Evolutionary conservation across 2,329 filamentous ascomycete species (phyloP).

Genomic region (Cladosporium oxysporum): DNA sequence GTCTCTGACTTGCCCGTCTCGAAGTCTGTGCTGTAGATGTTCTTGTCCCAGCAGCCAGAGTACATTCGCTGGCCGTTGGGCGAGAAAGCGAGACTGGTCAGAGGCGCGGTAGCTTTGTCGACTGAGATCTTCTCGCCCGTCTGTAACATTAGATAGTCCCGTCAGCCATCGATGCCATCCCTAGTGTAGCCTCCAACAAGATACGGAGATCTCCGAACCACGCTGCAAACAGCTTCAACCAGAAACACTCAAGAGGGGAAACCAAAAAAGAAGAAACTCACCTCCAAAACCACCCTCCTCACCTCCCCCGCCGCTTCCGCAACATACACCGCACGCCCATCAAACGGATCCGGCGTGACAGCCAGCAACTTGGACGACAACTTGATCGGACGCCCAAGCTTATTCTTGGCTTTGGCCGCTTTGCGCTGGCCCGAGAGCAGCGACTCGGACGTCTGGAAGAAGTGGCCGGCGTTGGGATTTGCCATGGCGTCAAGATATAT

Average conservation of each 20-base stretch:
- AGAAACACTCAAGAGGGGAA: no score
- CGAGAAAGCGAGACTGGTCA: slow-evolving; percentile 74
- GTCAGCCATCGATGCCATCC: not conserved
- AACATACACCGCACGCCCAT: slow-evolving; percentile 66
- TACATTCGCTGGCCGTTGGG: slow-evolving; percentile 61
- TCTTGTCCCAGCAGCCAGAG: slow-evolving; percentile 93
- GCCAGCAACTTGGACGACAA: slow-evolving; percentile 86
- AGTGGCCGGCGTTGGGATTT: slow-evolving; percentile 49
- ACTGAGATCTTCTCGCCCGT: slow-evolving; percentile 36
- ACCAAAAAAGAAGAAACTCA: slow-evolving; percentile 50
- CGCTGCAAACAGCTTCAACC: not conserved
- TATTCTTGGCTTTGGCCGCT: slow-evolving; percentile 75
- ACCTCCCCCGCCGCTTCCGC: slow-evolving; percentile 86
- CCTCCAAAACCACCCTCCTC: slow-evolving; percentile 72
- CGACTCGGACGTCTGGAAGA: slow-evolving; percentile 81
- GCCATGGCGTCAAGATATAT: not conserved
- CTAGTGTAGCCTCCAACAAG: not conserved
- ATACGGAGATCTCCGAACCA: not conserved
- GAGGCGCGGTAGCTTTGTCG: slow-evolving; percentile 73
- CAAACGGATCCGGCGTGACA: slow-evolving; percentile 66
- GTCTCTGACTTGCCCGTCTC: slow-evolving; percentile 13
- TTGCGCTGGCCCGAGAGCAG: slow-evolving; percentile 60
- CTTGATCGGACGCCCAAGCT: slow-evolving; percentile 75
- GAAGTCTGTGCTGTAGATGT: slow-evolving; percentile 81
- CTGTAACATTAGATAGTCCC: not conserved